A percentile compares a stretch with the other conserved stretches of the same genome.
Evolutionary conservation across 306 rosid genomes (phyloP).

Genomic region (Rubus idaeus): DNA sequence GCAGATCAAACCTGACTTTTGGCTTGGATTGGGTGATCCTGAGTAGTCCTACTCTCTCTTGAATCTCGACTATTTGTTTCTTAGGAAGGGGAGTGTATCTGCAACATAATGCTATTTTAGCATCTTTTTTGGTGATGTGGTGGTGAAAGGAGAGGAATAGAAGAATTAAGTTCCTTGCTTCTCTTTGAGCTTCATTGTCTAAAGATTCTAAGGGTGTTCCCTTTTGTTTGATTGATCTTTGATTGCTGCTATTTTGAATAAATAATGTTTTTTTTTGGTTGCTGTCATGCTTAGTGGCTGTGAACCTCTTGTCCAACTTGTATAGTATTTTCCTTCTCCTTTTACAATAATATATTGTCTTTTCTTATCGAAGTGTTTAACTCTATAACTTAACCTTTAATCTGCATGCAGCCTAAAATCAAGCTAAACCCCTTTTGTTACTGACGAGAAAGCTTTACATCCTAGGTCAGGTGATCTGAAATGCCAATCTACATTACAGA

Average conservation of each 20-base stretch:
- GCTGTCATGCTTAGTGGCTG: background rate
- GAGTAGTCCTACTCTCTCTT: no score
- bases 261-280: background rate
- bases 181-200: background rate
- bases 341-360: background rate
- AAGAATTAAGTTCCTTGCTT: background rate
- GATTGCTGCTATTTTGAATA: background rate
- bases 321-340: background rate
- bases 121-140: no score
- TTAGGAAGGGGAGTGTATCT: no score
- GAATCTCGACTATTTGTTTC: no score
- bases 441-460: background rate
- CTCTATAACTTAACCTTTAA: background rate
- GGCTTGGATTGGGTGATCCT: no score
- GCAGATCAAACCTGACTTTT: no score
- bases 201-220: background rate
- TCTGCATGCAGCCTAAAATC: background rate
- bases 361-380: background rate
- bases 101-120: no score
- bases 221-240: background rate
- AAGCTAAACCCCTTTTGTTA: background rate
- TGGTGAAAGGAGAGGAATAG: background rate
- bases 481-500: background rate
- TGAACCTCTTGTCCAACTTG: background rate
- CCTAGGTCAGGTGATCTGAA: background rate